A percentile compares a stretch with the other conserved stretches of the same genome.
Conservation (phyloP, 768 basidiomycete species). For the Mycena rosella region DNA sequence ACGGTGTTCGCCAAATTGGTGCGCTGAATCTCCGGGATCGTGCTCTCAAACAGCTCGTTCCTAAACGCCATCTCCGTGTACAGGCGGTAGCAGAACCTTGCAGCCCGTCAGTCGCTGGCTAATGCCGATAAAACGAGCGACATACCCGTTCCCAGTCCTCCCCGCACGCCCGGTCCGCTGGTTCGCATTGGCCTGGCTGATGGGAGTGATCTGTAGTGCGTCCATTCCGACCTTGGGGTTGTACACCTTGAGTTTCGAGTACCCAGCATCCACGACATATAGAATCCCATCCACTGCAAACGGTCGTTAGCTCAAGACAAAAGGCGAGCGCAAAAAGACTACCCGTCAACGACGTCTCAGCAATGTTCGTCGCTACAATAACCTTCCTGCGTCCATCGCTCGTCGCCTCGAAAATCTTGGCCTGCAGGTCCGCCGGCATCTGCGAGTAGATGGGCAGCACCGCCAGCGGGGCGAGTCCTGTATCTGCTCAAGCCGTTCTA, state of each 20-base stretch:
- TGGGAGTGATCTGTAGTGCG: constrained; percentile 97
- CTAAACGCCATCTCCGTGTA: constrained; percentile 98
- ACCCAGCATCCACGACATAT: constrained; percentile 96
- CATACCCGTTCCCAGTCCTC: constrained; percentile 94
- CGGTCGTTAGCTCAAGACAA: constrained; percentile 32
- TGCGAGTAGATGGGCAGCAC: constrained; percentile 99
- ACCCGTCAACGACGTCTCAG: constrained; percentile 97
- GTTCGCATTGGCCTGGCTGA: constrained; percentile 98
- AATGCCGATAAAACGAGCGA: neutral
- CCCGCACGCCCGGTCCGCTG: constrained; percentile 97
- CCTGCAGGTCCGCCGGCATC: constrained; percentile 99
- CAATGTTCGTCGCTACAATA: constrained; percentile 98
- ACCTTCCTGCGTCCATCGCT: constrained; percentile 80
- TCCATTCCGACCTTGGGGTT: constrained; percentile 99
- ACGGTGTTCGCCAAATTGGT: constrained; percentile 99
- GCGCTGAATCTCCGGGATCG: constrained; percentile 98
- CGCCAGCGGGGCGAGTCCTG: constrained; percentile 87
- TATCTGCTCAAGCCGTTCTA: constrained; percentile 94
- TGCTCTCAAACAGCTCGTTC: constrained; percentile 95
- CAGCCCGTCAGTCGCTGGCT: constrained; percentile 26
- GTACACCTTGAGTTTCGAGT: constrained; percentile 98
- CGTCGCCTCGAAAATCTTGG: constrained; percentile 54
- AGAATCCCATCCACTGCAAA: constrained; percentile 93
- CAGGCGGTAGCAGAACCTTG: constrained; percentile 93
- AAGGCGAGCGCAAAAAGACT: constrained; percentile 15